Base-by-base conservation (phyloP, 2,329 filamentous ascomycete genomes). In the Calycina herbarum region DNA sequence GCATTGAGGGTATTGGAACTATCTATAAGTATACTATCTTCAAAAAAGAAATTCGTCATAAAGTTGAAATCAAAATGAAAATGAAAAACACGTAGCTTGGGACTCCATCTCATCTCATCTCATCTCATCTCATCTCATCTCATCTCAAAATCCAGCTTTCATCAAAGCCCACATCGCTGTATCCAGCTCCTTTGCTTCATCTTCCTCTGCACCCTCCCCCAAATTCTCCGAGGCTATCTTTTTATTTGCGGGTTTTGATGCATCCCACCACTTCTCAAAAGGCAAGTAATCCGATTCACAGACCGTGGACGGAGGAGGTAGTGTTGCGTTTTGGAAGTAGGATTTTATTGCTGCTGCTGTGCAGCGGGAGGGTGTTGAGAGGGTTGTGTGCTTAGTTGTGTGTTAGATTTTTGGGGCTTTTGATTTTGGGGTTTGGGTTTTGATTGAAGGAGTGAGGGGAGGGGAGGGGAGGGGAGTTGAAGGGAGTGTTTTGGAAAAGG, bases 241-340 rank as follows among this genome's bases (percentile, higher is more conserved):
- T 11, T 51, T n/a, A 2, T 11, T 51, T 5, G 45, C 24, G 20
- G 20, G 1, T 24, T 11, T 51, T 10, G 54, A 17, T 4, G 31
- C 54, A 35, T 57, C 54, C 27, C 31, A 57, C 66, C 65, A 71
- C 2, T 62, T 62, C 7, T 69, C 64, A 31, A 84, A 85, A 0
- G 82, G 80, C 0, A 73, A 69, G 31, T 77, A 73, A 66, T 85
- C 81, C 0, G 78, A 76, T 35, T 81, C 77, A 66, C 85, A 87
- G 17, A 80, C 72, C 0, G 80, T 81, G 0, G 79, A 79, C 0
- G 76, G 72, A 2, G 72, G 69, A 0, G 85, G 86, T 1, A 85
- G 74, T 1, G 70, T 69, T 2, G 79, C 80, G 0, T 70, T 73
- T 64, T 79, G 77, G 59, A 82, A 81, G 66, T 82, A 82, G 3